Base-by-base conservation (phyloP, 352 stramenopile genomes). In the Thraustotheca clavata region DNA sequence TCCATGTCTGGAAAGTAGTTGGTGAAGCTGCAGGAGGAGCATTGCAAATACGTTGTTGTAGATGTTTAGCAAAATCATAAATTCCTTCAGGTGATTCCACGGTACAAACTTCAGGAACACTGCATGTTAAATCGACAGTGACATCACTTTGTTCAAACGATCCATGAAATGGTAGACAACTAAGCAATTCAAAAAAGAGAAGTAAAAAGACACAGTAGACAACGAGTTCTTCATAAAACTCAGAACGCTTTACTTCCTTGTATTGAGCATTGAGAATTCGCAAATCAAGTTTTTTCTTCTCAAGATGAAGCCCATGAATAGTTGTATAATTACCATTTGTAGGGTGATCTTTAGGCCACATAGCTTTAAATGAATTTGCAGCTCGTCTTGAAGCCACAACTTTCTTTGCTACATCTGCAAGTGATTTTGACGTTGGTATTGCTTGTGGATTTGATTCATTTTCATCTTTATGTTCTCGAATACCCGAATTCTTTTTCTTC, bases 281-380 rank as follows among this genome's bases (percentile, higher is more conserved):
- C 8, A 94, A 62, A 36, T 93, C 77, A 26, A 94, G 72, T 50
- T 94, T 94, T 69, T 93, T 94, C 73, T 94, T 94, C 69, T 94
- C 83, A 79, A 94, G 90, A 61, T 91, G 84, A 60, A 94, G 87
- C 7, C 85, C 85, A 31, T 86, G 81, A 76, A 89, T 88, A 3
- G 57, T 43, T 4, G 57, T 49, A 14, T 29, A 40, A 9, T 20
- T 48, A n/a, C 20, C 41, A 20, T 20, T 55, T 34, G 91, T 72
- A 62, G 87, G 74, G 8, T 69, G 75, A 52, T 76, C 73, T 41
- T 75, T 80, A 33, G 72, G 72, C 83, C 83, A 93, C 83, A 93
- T 91, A 34, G 73, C 76, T 32, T 90, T 41, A 40, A 94, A 90
- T 0, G 81, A 81, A 32, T 71, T 77, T 0, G 80, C 82, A 3